These are phyloP conservation scores for Sparassis latifolia DNA, from an alignment of 1,284 basidiomycete species.

Conservation along the genomic window DNA sequence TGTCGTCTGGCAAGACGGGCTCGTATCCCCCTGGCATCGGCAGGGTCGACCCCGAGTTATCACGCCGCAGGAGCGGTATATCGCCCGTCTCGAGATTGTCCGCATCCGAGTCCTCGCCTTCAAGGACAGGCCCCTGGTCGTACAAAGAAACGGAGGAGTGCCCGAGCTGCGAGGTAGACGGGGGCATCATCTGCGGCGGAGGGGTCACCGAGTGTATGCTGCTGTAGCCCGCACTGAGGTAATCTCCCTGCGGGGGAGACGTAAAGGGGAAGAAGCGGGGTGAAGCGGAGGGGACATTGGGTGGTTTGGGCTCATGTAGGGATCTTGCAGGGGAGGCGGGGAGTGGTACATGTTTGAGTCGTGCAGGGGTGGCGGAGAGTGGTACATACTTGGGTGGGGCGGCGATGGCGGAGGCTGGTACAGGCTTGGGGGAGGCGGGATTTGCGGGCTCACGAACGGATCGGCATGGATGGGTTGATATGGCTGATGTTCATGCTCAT, in stretches of 20 bases:
- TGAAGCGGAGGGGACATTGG: constrained; percentile 9
- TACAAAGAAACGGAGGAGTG: constrained; percentile 2
- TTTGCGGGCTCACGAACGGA: constrained; percentile 19
- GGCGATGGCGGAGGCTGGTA: constrained; percentile 13
- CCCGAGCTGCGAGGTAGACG: constrained; percentile 16
- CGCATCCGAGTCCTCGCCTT: constrained; percentile 29
- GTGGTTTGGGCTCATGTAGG: constrained; percentile 4
- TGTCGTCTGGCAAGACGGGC: constrained; percentile 31
- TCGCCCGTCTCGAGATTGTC: constrained; percentile 46
- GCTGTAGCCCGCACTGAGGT: constrained; percentile 16
- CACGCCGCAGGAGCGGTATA: constrained; percentile 55
- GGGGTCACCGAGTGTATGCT: constrained; percentile 14
- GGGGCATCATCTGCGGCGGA: constrained; percentile 14
- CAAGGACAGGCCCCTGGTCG: constrained; percentile 25
- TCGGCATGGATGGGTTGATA: constrained; percentile 25
- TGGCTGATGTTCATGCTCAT: constrained; percentile 28
- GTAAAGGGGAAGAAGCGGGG: constrained; percentile 11
- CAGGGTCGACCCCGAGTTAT: constrained; percentile 25
- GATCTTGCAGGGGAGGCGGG: constrained; percentile 3
- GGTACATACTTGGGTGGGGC: constrained; percentile 16
- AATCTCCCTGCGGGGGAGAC: constrained; percentile 6
- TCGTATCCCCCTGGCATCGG: constrained; percentile 40
- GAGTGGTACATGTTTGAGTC: constrained; percentile 13
- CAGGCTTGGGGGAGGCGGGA: constrained; percentile 16
- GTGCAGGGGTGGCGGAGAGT: constrained; percentile 9